Evolutionary conservation across 768 basidiomycete genomes (phyloP), one percentile per base, ranked within the genome.

Genomic region (Rubroboletus satanas): DNA sequence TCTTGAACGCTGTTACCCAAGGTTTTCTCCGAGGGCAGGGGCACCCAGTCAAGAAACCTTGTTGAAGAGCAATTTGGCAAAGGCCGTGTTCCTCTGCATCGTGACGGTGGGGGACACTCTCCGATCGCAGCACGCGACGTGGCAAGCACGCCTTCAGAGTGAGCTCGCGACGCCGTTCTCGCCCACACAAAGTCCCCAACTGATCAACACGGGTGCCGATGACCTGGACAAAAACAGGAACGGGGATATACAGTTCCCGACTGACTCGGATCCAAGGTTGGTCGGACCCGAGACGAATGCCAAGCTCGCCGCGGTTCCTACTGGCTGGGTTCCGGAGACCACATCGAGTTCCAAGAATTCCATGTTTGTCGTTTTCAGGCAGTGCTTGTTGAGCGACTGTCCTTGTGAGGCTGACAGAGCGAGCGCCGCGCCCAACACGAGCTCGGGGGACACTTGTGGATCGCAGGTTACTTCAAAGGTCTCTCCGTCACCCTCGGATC

Each of bases 91-190:
- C 36, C 7, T 56, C 39, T 39, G 46, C 29, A 35, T 59, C 39
- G 39, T 53, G 17, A 33, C 52, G 39, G 38, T 26, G n/a, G 63
- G 63, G 6, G 57, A 65, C 8, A 12, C 38, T 18, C 63, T 64
- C 18, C 63, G 55, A 26, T 45, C 39, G 8, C 56, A 56, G 7
- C 60, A 65, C 23, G 45, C 37, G 26, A 17, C 28, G 0, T 64
- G 63, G 63, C 46, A 50, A 33, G 42, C 35, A 14, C 63, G 56
- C 35, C 60, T 65, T 44, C 56, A 47, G 1, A 50, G 5, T 10
- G 50, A 56, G 17, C 21, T 64, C 39, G 18, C 23, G 7, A n/a
- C 15, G 0, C 11, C 29, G 35, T 10, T 42, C 26, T 17, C 5
- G 23, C 28, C 42, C 12, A 21, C 18, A 7, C 51, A 37, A 21